Percentiles rank a stretch among this genome's conserved stretches.
Conservation (phyloP, 208 protist species). For the Crithidia bombi region DNA sequence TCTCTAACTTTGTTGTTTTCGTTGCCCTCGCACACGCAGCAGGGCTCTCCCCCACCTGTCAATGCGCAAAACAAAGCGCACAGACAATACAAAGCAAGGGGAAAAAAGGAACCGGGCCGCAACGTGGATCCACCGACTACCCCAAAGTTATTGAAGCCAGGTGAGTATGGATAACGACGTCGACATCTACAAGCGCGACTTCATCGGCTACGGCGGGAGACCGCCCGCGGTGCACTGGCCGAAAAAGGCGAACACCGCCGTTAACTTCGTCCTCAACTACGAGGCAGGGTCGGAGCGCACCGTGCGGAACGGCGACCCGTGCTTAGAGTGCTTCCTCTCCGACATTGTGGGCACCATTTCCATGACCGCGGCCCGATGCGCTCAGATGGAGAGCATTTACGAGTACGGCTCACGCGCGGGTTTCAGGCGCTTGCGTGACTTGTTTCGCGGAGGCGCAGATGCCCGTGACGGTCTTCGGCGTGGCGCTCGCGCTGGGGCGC, state of each 20-base stretch:
- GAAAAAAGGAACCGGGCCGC: no score
- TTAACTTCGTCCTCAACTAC: constrained; percentile 48
- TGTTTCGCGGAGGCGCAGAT: constrained; percentile 15
- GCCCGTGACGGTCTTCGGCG: constrained; percentile 45
- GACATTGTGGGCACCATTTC: constrained; percentile 37
- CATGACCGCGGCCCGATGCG: constrained; percentile 22
- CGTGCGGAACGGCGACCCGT: constrained; percentile 35
- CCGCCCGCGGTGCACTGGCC: constrained; percentile 32
- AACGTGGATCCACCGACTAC: no score
- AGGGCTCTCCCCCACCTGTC: no score
- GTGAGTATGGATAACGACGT: constrained; percentile 14
- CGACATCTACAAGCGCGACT: constrained; percentile 30
- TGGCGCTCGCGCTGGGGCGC: constrained; percentile 32
- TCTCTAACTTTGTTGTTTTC: no score
- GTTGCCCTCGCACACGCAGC: no score
- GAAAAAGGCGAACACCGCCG: constrained; percentile 25
- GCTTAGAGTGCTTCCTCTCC: constrained; percentile 31
- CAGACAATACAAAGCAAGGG: not conserved
- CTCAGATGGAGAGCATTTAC: constrained; percentile 46
- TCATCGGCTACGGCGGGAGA: constrained; percentile 39
- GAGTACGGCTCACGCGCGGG: constrained; percentile 48
- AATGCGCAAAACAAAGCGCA: no score
- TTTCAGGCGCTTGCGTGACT: constrained; percentile 38
- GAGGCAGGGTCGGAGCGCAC: constrained; percentile 31
- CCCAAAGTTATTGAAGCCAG: no score